Evolutionary conservation across 306 rosid species (phyloP), one percentile per base, ranked within the genome.

Genomic region (Cicer chorassanicum): DNA sequence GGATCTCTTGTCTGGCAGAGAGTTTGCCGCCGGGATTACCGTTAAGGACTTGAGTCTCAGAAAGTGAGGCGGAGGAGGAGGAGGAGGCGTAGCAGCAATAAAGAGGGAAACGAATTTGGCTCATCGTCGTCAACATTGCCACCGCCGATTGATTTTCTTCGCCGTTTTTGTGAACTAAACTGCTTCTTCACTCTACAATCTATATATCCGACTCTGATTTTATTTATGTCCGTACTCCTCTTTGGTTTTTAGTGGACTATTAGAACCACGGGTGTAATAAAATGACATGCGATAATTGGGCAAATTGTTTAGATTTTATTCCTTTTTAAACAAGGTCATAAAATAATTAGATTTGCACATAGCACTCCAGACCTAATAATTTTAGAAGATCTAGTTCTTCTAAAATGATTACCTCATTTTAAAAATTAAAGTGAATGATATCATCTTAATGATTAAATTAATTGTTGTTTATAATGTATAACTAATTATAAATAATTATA

Each of bases 1-100:
- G 97, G 78, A 89, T 88, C 89, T 80, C 87, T 6, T 49, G 49
- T 65, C 98, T 60, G 41, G 84, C 81, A 4, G 78, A 38, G 40
- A 56, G 0, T 67, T 11, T 43, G 34, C 51, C 45, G 6, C 61
- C 84, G 0, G 83, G 68, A 43, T 67, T 79, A 1, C 90, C 96
- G 11, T 85, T 92, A 15, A 85, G 81, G 38, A 81, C 49, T 43
- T 84, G 86, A 40, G 68, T 70, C 36, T 85, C 72, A 15, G 90
- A 79, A 74, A 15, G 84, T 76, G 62, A 81, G 72, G 65, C 2
- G 5, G 34, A 29, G 34, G 62, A 83, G 72, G 65, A 1, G 74
- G 65, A 1, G 5, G 89, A 75, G 38, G 91, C 64, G 53, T 81
- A 71, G 65, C 89, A 80, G 40, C 82, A 40, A 56, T 68, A 65